phyloP scores from a whole-genome alignment of 495 filamentous ascomycete genomes.

The Massariosphaeria phaeospora region DNA sequence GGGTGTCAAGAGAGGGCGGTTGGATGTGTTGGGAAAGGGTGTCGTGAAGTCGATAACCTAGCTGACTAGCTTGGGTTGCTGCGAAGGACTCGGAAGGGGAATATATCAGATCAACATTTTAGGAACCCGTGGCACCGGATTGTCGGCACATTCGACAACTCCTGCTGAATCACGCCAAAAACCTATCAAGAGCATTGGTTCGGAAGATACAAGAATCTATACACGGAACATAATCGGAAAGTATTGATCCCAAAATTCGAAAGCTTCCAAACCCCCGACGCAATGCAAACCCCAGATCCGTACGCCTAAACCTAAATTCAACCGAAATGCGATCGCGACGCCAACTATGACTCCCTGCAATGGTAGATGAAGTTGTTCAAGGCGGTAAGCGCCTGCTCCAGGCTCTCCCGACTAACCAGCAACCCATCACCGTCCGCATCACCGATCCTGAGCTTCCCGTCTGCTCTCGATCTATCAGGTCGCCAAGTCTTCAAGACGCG shows the following conservation, averaged over 20 bases:
- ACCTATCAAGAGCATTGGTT: no score
- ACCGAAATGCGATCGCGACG: background rate
- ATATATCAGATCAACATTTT: background rate
- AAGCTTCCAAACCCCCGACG: background rate
- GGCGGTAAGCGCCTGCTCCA: conserved; percentile 27
- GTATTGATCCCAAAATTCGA: background rate
- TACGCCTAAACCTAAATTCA: background rate
- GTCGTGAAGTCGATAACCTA: conserved; percentile 16
- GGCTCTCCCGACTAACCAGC: conserved; percentile 17
- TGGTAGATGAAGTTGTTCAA: conserved; percentile 33
- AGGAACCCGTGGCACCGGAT: no score
- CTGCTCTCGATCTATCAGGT: conserved; percentile 12
- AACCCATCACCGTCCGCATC: conserved; percentile 23
- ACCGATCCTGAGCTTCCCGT: conserved; percentile 21
- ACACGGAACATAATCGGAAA: background rate
- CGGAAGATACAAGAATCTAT: background rate
- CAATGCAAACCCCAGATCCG: conserved; percentile 1
- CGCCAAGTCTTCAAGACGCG: conserved; percentile 19
- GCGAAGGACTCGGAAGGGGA: background rate
- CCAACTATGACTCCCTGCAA: conserved; percentile 11
- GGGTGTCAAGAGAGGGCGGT: conserved; percentile 54
- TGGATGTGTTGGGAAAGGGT: conserved; percentile 49
- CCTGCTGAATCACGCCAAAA: no score
- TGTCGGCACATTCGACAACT: background rate
- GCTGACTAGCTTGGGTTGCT: background rate